Base-by-base conservation (phyloP, 352 stramenopile genomes). In the Globisporangium middletonii region DNA sequence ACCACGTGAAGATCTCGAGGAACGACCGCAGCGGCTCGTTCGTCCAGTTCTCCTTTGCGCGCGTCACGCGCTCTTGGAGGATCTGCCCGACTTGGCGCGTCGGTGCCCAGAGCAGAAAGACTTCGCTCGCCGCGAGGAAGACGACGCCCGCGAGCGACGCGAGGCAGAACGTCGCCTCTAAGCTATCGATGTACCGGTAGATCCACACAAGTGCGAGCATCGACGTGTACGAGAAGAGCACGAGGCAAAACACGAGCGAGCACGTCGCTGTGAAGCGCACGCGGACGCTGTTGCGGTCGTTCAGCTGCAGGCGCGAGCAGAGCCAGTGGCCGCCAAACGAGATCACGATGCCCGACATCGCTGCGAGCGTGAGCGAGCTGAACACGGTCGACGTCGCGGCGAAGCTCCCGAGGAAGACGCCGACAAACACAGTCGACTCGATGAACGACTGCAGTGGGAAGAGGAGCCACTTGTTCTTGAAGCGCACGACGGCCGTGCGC, bases 131-230 rank as follows among this genome's bases (percentile, higher is more conserved):
- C 3, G 83, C 82, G 48, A 92, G 55, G 64, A 94, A 94, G 42
- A 92, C 73, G 33, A 94, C 76, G 0, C 85, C 85, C 16, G 85
- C 75, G 4, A 94, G 68, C 4, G 80, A 92, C 2, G 85, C 83
- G 5, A 94, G 55, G 45, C 79, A 90, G 58, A 94, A 94, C 4
- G 85, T 84, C 3, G 84, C 80, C 65, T 94, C 85, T 55, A 94
- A 88, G 51, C 75, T 91, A 53, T 90, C 78, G 38, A 92, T 90
- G 68, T 92, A 82, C 51, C 86, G 78, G 57, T 94, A 94, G 51
- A 94, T 94, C 51, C 71, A 88, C 23, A 87, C 68, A 15, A 94
- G 59, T 9, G 75, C 86, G 28, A 92, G 47, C 57, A 89, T 76
- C 12, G 80, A 86, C 2, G 73, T 72, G 50, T 88, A 94, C 4